These are phyloP conservation scores for Casuarina equisetifolia DNA, from an alignment of 306 rosid genomes.

Conservation along the genomic window DNA sequence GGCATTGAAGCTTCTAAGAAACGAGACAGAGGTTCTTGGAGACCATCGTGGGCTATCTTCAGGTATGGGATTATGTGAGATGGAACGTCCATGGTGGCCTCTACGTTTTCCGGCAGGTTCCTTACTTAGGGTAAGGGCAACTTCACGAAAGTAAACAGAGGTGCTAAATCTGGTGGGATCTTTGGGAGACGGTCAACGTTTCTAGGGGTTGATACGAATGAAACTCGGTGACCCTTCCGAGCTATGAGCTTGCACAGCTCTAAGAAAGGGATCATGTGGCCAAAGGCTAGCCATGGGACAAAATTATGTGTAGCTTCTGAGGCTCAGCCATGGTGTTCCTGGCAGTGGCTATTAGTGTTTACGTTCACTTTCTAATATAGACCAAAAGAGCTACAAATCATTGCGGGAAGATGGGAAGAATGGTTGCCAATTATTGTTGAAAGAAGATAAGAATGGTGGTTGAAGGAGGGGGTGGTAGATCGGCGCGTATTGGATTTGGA, in stretches of 20 bases:
- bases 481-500: no score
- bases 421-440: no score
- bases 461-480: no score
- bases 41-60: constrained; percentile 41
- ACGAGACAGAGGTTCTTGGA: constrained; percentile 30
- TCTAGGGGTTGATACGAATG: constrained; percentile 51
- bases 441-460: no score
- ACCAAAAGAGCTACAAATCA: no score
- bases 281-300: constrained; percentile 77
- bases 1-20: constrained; percentile 34
- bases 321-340: background rate
- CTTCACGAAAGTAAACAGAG: constrained; percentile 32
- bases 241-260: constrained; percentile 57
- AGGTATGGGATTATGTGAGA: constrained; percentile 39
- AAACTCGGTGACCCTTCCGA: constrained; percentile 42
- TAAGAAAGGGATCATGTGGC: constrained; percentile 50
- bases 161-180: constrained; percentile 34
- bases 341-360: no score
- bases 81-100: constrained; percentile 51
- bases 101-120: constrained; percentile 42
- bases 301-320: constrained; percentile 39
- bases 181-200: constrained; percentile 54
- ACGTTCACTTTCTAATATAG: no score
- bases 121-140: constrained; percentile 38
- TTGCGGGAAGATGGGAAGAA: no score